Evolutionary conservation across 2,329 filamentous ascomycete species (phyloP), one percentile per base, ranked within the genome.

Genomic region (Sporothrix protearum): DNA sequence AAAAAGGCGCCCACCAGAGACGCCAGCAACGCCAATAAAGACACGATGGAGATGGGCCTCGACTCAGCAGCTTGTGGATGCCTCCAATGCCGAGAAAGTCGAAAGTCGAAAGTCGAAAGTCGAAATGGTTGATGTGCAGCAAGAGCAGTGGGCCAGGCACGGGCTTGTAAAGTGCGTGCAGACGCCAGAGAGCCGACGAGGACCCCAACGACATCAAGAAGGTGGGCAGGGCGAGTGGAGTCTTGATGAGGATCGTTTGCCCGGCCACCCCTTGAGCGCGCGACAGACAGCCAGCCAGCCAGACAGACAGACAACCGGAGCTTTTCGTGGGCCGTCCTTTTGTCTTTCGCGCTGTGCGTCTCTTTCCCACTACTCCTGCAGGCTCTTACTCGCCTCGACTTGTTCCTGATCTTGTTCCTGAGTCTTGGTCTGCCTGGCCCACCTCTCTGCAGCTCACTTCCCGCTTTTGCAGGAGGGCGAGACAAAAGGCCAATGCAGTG

Each of bases 181-280:
- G 25, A 6, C 30, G n/a, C 22, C 30, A 39, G 30, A 16, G 16
- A 19, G 55, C 16, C 19, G 57, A 25, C n/a, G 10, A 16, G 6
- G 4, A 30, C 14, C 6, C 30, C 64, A 25, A 33, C 28, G 39
- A 19, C 42, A 53, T 33, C 33, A n/a, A 68, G 66, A 68, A 19
- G 47, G 64, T 30, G 47, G 47, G 14, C 64, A 51, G 25, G 39
- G 22, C 28, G 33, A 68, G 66, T 68, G 66, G 66, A 36, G 66
- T 57, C 33, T 68, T 68, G 66, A 68, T 57, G 66, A 68, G 49
- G 66, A 68, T 68, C 64, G 64, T 68, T 53, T 19, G 64, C 33
- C 42, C 64, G 63, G 19, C 64, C 47, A 55, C 64, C 64, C 64
- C 64, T 55, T 68, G 22, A 10, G 12, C 9, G n/a, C n/a, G 49